Base-by-base conservation (phyloP, 805 yeast genomes). In the Yamadazyma tumulicola region DNA sequence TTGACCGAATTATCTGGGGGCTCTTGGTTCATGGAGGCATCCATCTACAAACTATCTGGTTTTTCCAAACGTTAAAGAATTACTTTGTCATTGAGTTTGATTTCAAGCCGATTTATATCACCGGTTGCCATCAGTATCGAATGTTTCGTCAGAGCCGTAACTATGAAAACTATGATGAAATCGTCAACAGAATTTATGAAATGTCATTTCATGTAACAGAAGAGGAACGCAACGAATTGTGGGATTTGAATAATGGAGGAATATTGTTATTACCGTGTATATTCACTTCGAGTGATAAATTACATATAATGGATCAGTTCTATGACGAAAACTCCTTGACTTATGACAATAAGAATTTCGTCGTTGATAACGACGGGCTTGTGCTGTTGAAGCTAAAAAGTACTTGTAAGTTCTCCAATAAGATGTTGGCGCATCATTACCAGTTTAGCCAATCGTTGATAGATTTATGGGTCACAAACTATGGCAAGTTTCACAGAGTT, bases 21-120 rank as follows among this genome's bases (percentile, higher is more conserved):
- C 39, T 73, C 6, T 25, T 69, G 6, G 42, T 73, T 28, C 61
- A 57, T 37, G 79, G 79, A 11, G 73, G 70, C 1, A 47, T 64
- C 18, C 72, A 68, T 38, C 17, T 71, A 7, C 63, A 58, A 28
- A 49, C 63, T 2, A 42, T 74, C 13, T 64, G 70, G 67, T 61
- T 71, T 27, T 71, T 74, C 43, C 56, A 55, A 34, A 50, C 55
- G 12, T 42, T 72, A 25, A 54, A 56, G 24, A 51, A 57, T 33
- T 61, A 54, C 32, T 61, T 42, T 26, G 39, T 34, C 36, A 41
- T 51, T 17, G 38, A 40, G 22, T 26, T 39, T 35, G 56, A 55
- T 39, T 39, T 34, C 34, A 48, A 59, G 10, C 50, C 62, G 15
- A 14, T 52, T 34, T 37, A 56, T 34, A 15, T 48, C 34, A 49